phyloP scores from a whole-genome alignment of 2,329 filamentous ascomycete genomes.

The Huntiella omanensis region DNA sequence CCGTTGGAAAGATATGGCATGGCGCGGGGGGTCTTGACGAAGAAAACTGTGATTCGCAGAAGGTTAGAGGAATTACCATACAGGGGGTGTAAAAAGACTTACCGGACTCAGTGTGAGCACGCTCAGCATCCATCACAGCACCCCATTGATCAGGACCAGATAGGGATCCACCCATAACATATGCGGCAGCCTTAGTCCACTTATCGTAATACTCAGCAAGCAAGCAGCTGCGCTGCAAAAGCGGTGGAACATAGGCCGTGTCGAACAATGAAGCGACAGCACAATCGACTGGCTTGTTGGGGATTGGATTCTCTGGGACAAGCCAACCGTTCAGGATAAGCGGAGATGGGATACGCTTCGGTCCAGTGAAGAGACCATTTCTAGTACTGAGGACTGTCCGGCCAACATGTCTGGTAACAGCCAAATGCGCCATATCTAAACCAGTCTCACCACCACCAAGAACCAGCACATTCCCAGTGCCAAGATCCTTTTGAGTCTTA shows the following conservation, averaged over 20 bases:
- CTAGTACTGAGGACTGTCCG: conserved; percentile 26
- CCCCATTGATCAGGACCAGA: conserved; percentile 30
- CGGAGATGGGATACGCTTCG: conserved; percentile 19
- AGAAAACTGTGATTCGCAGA: conserved; percentile 19
- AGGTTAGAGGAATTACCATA: neutral
- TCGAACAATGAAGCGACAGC: conserved; percentile 30
- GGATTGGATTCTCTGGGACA: conserved; percentile 8
- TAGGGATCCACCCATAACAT: conserved; percentile 25
- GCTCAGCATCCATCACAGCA: conserved; percentile 22
- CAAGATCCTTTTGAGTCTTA: conserved; percentile 25
- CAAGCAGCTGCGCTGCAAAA: conserved; percentile 23
- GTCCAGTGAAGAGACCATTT: conserved; percentile 26
- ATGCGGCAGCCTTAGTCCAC: conserved; percentile 26
- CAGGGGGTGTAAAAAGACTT: conserved; percentile 10
- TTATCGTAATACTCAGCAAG: conserved; percentile 28
- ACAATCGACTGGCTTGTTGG: conserved; percentile 28
- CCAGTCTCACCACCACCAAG: conserved; percentile 27
- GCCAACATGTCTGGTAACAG: conserved; percentile 23
- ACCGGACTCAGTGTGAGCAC: conserved; percentile 21
- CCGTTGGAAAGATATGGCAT: conserved; percentile 24
- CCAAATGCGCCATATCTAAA: conserved; percentile 26
- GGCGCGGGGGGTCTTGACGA: conserved; percentile 25
- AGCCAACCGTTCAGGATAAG: conserved; percentile 4
- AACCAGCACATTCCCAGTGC: conserved; percentile 23
- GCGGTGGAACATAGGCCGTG: conserved; percentile 30